Base-by-base conservation (phyloP, 768 basidiomycete genomes). In the Rossbeevera mucosa region DNA sequence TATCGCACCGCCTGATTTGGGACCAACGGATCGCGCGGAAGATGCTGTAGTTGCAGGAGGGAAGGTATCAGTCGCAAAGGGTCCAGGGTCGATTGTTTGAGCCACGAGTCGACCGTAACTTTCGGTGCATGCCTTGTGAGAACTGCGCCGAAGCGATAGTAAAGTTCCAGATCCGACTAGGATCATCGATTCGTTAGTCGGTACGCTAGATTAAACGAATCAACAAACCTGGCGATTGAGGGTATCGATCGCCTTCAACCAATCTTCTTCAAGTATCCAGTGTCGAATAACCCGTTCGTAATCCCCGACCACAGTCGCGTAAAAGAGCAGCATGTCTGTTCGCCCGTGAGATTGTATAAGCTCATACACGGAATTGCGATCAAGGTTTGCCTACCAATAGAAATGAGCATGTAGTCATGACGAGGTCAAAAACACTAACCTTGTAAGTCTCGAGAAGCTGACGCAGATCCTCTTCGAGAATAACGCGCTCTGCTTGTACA, bases 371-470 rank as follows among this genome's bases (percentile, higher is more conserved):
- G 94, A 94, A 47, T 81, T 77, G 11, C 80, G 80, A 59, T 97
- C 90, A 30, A 99, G 76, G 68, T 94, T 88, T 57, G 76, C 78
- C 94, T 96, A 52, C n/a, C 9, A 20, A 44, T 24, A 30, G 46
- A 50, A 48, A 21, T 43, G 38, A 54, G 31, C 22, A 12, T 41
- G 26, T 13, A 30, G 47, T 36, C 18, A 22, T 24, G 28, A 40
- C 6, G 0, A 55, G 11, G 40, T 25, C 22, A 44, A 45, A 9
- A 29, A 2, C 12, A 56, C 72, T 49, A 41, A 91, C 94, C 80
- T 91, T 92, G 74, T 98, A 98, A 0, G 91, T 95, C 52, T 89
- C 85, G 44, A 98, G 83, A 69, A 99, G 98, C 43, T 94, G 88
- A 40, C 84, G 79, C 33, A 98, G 77, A 64, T 99, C 96, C 41